Evolutionary conservation across 805 yeast species (phyloP), one percentile per base, ranked within the genome.

Genomic region (Torulaspora quercuum): DNA sequence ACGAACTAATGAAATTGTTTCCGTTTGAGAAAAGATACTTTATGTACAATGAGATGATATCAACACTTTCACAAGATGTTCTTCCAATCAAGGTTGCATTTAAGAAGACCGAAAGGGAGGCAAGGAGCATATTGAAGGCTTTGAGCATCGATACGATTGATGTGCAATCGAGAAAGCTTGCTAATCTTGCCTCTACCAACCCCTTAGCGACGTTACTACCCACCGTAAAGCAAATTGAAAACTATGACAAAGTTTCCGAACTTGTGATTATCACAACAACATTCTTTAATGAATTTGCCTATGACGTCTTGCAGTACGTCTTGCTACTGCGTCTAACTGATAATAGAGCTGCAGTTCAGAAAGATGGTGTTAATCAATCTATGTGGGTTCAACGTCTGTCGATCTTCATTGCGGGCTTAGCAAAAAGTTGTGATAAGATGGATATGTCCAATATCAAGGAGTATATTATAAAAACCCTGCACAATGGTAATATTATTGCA

Each of bases 371-470:
- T 38, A 77, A 78, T 49, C 89, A 84, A 39, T 68, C 82, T 16
- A 79, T 75, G 48, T 90, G 97, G 97, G 71, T 88, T 21, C 92
- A 82, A 49, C 82, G 95, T 14, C 66, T 90, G 20, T 74, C 95
- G 0, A 67, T 77, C 1, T 89, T 90, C 53, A 75, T 85, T 35
- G 95, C 95, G 0, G 78, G 81, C 37, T 62, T 88, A 4, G 86
- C 58, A 60, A 73, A 48, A 57, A 69, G 29, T 68, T 78, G 65
- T 65, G 76, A 23, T 41, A 59, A 45, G 2, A 76, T 90, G 64
- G 80, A 80, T 48, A 53, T 84, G 23, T 57, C 65, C 3, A 86
- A 90, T 3, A 61, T 90, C 8, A 54, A 87, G 10, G 62, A 65
- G 2, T 82, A 72, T 51, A 59, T 82, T 6, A 51, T 81, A 25